Conservation (phyloP, 2,329 filamentous ascomycete genomes). For the Coniochaeta prunicola region DNA sequence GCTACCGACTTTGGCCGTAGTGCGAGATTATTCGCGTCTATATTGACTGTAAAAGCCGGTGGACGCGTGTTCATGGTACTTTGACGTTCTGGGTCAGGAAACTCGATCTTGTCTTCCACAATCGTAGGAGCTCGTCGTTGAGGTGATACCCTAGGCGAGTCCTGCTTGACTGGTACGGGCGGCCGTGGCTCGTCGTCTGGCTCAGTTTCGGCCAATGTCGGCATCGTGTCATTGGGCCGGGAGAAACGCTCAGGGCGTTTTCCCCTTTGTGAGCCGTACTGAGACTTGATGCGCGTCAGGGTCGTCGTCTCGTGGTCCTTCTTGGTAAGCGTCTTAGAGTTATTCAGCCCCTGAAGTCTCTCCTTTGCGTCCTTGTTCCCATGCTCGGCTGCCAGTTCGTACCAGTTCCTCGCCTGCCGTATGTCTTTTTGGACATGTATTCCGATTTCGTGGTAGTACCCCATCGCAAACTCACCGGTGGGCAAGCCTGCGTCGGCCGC, state of each 20-base stretch:
- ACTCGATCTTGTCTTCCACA: constrained; percentile 31
- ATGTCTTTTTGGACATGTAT: constrained; percentile 83
- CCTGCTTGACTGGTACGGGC: constrained; percentile 10
- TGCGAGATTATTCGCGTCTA: constrained; percentile 28
- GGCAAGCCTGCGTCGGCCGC: constrained; percentile 75
- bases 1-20: constrained; percentile 48
- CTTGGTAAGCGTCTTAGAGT: constrained; percentile 78
- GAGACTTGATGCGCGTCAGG: constrained; percentile 77
- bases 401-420: constrained; percentile 80
- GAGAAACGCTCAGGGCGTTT: constrained; percentile 54
- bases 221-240: constrained; percentile 37
- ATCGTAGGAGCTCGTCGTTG: constrained; percentile 29
- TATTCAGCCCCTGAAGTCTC: constrained; percentile 76
- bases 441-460: constrained; percentile 96
- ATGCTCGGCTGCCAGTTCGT: constrained; percentile 78
- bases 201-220: constrained; percentile 39
- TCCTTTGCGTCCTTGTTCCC: constrained; percentile 84
- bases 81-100: constrained; percentile 39
- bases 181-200: constrained; percentile 3
- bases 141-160: constrained; percentile 24
- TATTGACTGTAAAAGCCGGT: constrained; percentile 44
- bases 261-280: constrained; percentile 62
- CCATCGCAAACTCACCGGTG: constrained; percentile 92
- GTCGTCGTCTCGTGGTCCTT: constrained; percentile 90
- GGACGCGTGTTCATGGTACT: constrained; percentile 29